Base-by-base conservation (phyloP, 2,329 filamentous ascomycete genomes). In the Scopulariopsis brevicaulis region DNA sequence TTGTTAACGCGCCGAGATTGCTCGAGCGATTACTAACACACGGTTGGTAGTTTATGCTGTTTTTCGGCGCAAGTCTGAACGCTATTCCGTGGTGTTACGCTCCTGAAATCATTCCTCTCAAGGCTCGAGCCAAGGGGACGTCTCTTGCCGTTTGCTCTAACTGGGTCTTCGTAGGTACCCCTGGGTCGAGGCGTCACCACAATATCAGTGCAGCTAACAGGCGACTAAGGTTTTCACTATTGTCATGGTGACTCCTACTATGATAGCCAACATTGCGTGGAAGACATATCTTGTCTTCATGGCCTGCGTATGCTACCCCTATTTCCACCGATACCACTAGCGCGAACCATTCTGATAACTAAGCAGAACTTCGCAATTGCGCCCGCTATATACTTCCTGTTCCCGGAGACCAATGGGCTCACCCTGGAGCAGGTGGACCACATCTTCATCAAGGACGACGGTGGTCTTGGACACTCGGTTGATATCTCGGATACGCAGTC, bases 231-330 rank as follows among this genome's bases (percentile, higher is more conserved):
- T 90, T 69, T 91, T 91, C 70, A 75, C 88, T 62, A 78, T 84
- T 60, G 82, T 81, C 0, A 92, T 92, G 74, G 90, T 90, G 74
- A 90, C 89, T 0, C 86, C 87, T 0, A 91, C 90, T 70, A 91
- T 92, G 62, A 73, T 86, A 3, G 70, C 79, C 53, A 74, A 76
- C 15, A 79, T 74, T 8, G 69, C 67, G 2, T 80, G 71, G 65
- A 77, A 77, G 12, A 77, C 77, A 0, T 85, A 84, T 61, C 74
- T 83, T 52, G 85, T 86, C 71, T 86, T 85, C 61, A 66, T 53
- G 50, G 4, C 50, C 24, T 32, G 50, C 24, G 50, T 32, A 53
- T 25, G 50, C 24, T 22, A 46, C 15, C 12, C 40, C 12, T 53
- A 11, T 68, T 4, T 66, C 65, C 32, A 74, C 77, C 55, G 73